Conservation (phyloP, 768 basidiomycete genomes). For the Termitomyces heimii region DNA sequence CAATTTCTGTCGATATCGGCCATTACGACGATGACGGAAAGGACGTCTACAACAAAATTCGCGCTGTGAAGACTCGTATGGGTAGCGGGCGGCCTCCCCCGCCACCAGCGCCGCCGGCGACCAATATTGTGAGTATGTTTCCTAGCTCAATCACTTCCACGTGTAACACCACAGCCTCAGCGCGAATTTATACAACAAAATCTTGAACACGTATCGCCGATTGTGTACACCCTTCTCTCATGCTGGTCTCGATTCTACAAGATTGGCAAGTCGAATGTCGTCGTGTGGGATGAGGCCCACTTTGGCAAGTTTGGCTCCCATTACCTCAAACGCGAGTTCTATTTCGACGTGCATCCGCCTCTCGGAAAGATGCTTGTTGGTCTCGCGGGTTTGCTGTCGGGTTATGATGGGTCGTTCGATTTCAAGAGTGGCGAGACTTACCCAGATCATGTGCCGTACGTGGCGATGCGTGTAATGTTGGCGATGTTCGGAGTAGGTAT, state of each 20-base stretch:
- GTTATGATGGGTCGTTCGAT: conserved; percentile 89
- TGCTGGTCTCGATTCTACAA: conserved; percentile 94
- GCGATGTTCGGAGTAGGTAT: conserved; percentile 92
- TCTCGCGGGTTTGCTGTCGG: conserved; percentile 82
- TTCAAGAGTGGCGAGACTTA: conserved; percentile 91
- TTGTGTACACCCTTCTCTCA: conserved; percentile 86
- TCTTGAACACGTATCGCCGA: conserved; percentile 69
- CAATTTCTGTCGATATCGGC: conserved; percentile 16
- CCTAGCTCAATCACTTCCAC: conserved; percentile 13
- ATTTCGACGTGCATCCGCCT: conserved; percentile 98
- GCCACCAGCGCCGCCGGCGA: conserved; percentile 57
- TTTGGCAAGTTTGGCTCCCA: conserved; percentile 99
- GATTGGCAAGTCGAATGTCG: conserved; percentile 79
- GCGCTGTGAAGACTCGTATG: conserved; percentile 31
- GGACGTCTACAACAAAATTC: conserved; percentile 45
- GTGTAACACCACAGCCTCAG: conserved; percentile 29
- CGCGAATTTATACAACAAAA: conserved; percentile 77
- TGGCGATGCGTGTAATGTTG: conserved; percentile 92
- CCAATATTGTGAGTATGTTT: conserved; percentile 45
- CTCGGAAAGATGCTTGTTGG: conserved; percentile 99
- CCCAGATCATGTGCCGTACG: conserved; percentile 81
- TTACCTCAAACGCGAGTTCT: conserved; percentile 98
- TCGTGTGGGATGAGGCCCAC: conserved; percentile 99
- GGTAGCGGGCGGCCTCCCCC: conserved; percentile 60
- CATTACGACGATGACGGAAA: conserved; percentile 44